Evolutionary conservation across 164 flowering plant genomes (phyloP), one percentile per base, ranked within the genome.

Genomic region (Nelumbo lutea): DNA sequence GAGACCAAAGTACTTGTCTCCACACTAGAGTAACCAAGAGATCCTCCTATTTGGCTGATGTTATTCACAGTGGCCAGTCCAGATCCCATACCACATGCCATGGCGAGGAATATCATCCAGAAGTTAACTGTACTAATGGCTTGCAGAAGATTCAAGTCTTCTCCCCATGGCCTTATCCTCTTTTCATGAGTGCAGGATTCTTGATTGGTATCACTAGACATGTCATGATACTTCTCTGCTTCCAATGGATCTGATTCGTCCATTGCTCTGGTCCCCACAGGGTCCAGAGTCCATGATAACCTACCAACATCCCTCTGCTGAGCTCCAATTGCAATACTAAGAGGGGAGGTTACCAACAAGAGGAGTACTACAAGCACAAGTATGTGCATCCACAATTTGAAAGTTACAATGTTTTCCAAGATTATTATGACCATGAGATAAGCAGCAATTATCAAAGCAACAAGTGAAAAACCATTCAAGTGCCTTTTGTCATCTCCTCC

Each of bases 341-440:
- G 73, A 55, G 94, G 94, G 11, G 83, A 85, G 46, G 79, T 69
- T 51, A 95, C 81, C 59, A 85, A 61, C 59, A 84, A 15, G 43
- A 92, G 69, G 44, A 92, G 87, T 56, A 86, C 6, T 0, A 70
- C 47, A 68, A 88, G 74, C 5, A 79, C 68, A 15, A 81, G 11
- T 42, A 78, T 55, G 0, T 74, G 80, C 38, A 69, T 71, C 80
- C 74, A 78, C 39, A 58, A 65, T 14, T 85, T 80, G 42, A 90
- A 67, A n/a, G 76, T 56, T 42, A 83, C 10, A 67, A 78, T 44
- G 65, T 89, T 89, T 68, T 88, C 81, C 65, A 79, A 64, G 46
- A 92, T 75, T 66, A 91, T 89, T 40, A 92, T 57, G 77, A 86
- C 48, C 90, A 89, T 84, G 59, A 90, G 86, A 77, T 92, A 95